phyloP scores from a whole-genome alignment of 768 basidiomycete species.

The Tulasnella sp. region DNA sequence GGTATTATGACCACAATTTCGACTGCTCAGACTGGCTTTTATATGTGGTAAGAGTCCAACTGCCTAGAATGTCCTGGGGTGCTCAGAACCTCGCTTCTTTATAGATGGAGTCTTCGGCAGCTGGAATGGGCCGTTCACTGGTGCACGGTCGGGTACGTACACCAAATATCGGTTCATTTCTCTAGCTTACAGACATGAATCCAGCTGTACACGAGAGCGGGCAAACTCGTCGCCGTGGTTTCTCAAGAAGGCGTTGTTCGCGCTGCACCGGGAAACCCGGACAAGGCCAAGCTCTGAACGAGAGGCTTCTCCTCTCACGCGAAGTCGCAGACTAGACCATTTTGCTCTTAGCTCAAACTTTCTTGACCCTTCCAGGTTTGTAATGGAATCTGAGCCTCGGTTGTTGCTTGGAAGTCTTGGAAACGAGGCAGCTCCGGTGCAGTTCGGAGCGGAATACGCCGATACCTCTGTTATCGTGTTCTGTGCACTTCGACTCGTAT shows the following conservation, averaged over 20 bases:
- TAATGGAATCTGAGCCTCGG: not conserved
- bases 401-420: not conserved
- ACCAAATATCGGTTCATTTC: not conserved
- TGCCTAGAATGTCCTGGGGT: not conserved
- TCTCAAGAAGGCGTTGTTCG: slow-evolving; percentile 58
- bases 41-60: slow-evolving; percentile 45
- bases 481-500: not conserved
- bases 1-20: slow-evolving; percentile 64
- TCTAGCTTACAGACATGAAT: not conserved
- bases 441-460: not conserved
- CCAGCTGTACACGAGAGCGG: slow-evolving; percentile 58
- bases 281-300: not conserved
- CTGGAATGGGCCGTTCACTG: slow-evolving; percentile 54
- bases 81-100: not conserved
- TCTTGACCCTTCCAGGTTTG: not conserved
- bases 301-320: not conserved
- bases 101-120: slow-evolving; percentile 53
- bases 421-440: not conserved
- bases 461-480: not conserved
- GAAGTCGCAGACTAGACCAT: not conserved
- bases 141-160: slow-evolving; percentile 55
- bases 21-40: slow-evolving; percentile 73
- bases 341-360: not conserved
- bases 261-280: slow-evolving; percentile 5
- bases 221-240: slow-evolving; percentile 58